Base-by-base conservation (phyloP, 164 flowering plant genomes). In the Liriodendron chinense region DNA sequence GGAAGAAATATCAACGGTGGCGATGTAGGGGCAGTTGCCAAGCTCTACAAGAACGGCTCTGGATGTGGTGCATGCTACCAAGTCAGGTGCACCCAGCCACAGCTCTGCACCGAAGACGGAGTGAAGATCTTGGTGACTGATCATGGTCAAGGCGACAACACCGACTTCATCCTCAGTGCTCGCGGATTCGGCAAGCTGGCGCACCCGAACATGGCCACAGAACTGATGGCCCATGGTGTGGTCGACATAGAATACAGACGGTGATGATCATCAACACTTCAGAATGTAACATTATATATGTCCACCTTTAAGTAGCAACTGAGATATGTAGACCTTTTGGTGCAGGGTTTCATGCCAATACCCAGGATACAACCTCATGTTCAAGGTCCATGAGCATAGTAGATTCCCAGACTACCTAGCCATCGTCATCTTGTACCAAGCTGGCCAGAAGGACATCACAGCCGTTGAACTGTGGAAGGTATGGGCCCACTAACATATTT, bases 41-140 rank as follows among this genome's bases (percentile, higher is more conserved):
- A 82, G 81, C 90, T 92, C 1, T 95, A 75, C 80, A 86, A 76
- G 79, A 81, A 88, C 74, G 99, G 99, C 1, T 76, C 87, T 72
- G 96, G 98, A 70, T 93, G 98, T 71, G 94, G 97, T 69, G 91
- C 89, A 16, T 93, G 98, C 86, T 95, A 93, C 78, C 96, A 89
- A 89, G 94, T 93, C 4, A 83, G 89, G 80, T 95, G 99, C 90
- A 92, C 78, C 50, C 75, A 74, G 3, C 85, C 90, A 10, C 47
- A 79, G 2, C 81, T 84, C 22, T 94, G 99, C 84, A 79, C 65
- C 6, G 84, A 84, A 0, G 83, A 86, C 28, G 98, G 99, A 22
- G 85, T 80, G 79, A 84, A 73, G 50, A 78, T 91, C 3, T 91
- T 91, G 77, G 96, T 84, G 75, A 93, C 97, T 0, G 98, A 93